phyloP scores from a whole-genome alignment of 2,329 filamentous ascomycete species.

The Catunica adiposa region DNA sequence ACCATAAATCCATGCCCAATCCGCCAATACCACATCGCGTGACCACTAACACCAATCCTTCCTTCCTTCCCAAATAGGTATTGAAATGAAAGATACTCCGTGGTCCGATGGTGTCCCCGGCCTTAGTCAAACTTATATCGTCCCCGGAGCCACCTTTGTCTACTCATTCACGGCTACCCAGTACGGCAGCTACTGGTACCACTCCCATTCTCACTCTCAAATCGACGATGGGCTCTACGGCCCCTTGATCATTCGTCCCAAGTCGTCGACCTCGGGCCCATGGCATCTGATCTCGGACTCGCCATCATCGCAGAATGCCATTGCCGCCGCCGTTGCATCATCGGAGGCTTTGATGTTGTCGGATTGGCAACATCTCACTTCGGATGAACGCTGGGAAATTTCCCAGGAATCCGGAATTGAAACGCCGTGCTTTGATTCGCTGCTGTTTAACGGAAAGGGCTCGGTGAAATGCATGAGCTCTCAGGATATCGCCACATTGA shows the following conservation, averaged over 20 bases:
- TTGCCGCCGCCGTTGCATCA: constrained; percentile 32
- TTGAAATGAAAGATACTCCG: constrained; percentile 35
- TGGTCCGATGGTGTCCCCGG: constrained; percentile 47
- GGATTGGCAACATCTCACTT: constrained; percentile 40
- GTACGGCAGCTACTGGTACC: constrained; percentile 45
- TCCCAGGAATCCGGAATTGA: constrained; percentile 30
- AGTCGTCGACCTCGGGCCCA: constrained; percentile 23
- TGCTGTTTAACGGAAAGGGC: constrained; percentile 47
- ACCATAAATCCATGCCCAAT: background rate
- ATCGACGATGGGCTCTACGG: constrained; percentile 45
- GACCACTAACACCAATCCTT: background rate
- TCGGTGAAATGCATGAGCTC: constrained; percentile 33
- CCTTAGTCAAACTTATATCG: constrained; percentile 35
- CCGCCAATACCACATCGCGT: background rate
- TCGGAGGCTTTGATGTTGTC: constrained; percentile 34
- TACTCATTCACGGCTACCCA: constrained; percentile 40
- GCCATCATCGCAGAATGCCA: constrained; percentile 15
- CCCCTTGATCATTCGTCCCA: constrained; percentile 33
- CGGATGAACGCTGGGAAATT: constrained; percentile 29
- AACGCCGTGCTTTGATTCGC: constrained; percentile 39
- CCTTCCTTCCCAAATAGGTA: constrained; percentile 21
- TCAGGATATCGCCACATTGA: constrained; percentile 26
- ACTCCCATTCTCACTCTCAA: constrained; percentile 38
- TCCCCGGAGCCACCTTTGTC: constrained; percentile 29
- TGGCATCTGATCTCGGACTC: constrained; percentile 33